Evolutionary conservation across 2,329 filamentous ascomycete species (phyloP).

Genomic region (Tolypocladium tropicale): DNA sequence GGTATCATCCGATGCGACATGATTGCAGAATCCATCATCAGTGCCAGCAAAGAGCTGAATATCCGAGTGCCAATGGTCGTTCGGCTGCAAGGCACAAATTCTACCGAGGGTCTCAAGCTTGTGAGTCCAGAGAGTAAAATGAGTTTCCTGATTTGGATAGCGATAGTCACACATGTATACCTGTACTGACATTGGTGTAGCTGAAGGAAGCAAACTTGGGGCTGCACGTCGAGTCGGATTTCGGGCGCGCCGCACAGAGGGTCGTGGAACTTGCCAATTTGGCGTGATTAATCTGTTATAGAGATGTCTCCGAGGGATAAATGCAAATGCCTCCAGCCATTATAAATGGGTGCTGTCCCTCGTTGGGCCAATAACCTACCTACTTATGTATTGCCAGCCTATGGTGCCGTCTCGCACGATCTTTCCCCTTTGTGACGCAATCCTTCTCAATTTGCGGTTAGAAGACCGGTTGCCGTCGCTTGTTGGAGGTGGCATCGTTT

Average conservation of each 20-base stretch:
- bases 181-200: slow-evolving; percentile 9
- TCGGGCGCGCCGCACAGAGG: slow-evolving; percentile 22
- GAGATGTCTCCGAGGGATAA: not conserved
- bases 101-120: slow-evolving; percentile 26
- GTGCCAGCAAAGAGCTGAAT: slow-evolving; percentile 25
- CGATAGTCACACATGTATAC: not conserved
- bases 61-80: slow-evolving; percentile 33
- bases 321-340: not conserved
- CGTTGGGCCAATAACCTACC: too few relatives aligned
- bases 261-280: slow-evolving; percentile 20
- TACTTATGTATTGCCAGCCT: too few relatives aligned
- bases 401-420: too few relatives aligned
- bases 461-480: too few relatives aligned
- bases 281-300: not conserved
- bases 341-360: not conserved
- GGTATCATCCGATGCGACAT: slow-evolving; percentile 39
- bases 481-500: too few relatives aligned
- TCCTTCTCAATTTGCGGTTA: too few relatives aligned
- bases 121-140: slow-evolving; percentile 17
- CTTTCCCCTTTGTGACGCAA: too few relatives aligned
- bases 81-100: slow-evolving; percentile 36
- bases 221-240: slow-evolving; percentile 26
- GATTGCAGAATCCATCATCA: slow-evolving; percentile 39
- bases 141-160: not conserved
- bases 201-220: slow-evolving; percentile 23